phyloP scores from a whole-genome alignment of 805 yeast genomes.

The Lipomyces oligophaga region DNA sequence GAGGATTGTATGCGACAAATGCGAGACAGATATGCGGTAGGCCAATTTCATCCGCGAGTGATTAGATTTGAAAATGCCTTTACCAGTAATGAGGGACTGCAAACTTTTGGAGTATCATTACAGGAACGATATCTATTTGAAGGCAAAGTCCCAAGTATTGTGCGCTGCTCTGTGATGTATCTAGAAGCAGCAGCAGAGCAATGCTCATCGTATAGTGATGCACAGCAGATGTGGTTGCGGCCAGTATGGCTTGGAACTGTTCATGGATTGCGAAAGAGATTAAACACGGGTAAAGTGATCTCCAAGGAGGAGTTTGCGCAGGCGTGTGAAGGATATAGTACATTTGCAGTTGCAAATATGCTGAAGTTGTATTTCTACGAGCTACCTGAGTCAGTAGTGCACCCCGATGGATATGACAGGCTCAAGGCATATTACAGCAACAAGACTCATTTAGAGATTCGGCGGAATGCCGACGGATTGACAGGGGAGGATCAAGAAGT shows the following conservation, averaged over 20 bases:
- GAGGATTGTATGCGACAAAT: conserved; percentile 61
- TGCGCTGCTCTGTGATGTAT: conserved; percentile 58
- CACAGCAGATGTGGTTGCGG: conserved; percentile 65
- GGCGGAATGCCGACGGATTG: no score
- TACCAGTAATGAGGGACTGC: conserved; percentile 54
- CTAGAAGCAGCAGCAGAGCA: conserved; percentile 67
- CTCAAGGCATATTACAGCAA: conserved; percentile 67
- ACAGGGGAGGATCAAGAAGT: no score
- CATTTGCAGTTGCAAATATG: conserved; percentile 62
- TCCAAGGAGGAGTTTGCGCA: conserved; percentile 29
- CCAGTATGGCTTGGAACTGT: conserved; percentile 59
- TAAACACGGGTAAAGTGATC: conserved; percentile 40
- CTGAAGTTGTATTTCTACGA: conserved; percentile 72
- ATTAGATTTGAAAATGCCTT: conserved; percentile 76
- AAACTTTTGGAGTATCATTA: conserved; percentile 76
- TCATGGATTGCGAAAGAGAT: conserved; percentile 56
- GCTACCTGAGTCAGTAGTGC: conserved; percentile 71
- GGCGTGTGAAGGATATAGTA: conserved; percentile 41
- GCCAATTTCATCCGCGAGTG: conserved; percentile 69
- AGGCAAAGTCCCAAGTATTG: conserved; percentile 68
- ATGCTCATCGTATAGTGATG: conserved; percentile 60
- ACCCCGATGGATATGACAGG: conserved; percentile 60
- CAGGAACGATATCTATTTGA: conserved; percentile 60
- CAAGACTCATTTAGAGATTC: no score
- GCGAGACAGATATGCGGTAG: conserved; percentile 66